Evolutionary conservation across 306 rosid genomes (phyloP), one percentile per base, ranked within the genome.

Genomic region (Cyamopsis tetragonoloba): DNA sequence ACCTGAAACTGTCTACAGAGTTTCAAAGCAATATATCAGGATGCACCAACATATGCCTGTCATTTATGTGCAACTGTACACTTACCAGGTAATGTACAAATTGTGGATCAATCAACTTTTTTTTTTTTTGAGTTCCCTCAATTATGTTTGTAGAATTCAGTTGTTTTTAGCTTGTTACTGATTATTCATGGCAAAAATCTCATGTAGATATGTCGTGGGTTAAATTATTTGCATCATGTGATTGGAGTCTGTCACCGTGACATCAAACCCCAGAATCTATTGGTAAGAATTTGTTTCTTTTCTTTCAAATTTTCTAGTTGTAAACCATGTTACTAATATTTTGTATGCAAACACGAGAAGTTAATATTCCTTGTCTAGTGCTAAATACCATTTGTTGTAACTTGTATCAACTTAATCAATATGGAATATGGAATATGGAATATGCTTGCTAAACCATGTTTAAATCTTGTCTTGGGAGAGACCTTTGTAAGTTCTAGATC

Each of bases 211-310:
- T 92, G 96, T 1, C 98, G 96, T 14, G 96, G 89, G 1, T 75
- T 92, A 58, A 92, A 87, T 79, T 92, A 92, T 77, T 23, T 92
- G 68, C 98, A 92, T 74, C 79, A 83, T n/a, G 98, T 89, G 24
- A 69, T 92, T 41, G 95, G 95, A 43, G 95, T 89, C 61, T 86
- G 93, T 70, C 98, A 92, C 67, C 96, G 98, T 56, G 98, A 92
- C 84, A 84, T 92, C 75, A 92, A 92, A 79, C 96, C 98, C 35
- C 98, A 92, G 68, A 92, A 92, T 82, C 75, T 92, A n/a, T 83
- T 92, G 96, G 98, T 89, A 84, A 66, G 85, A 26, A 30, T 46
- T 39, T 15, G 3, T 11, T 61, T 64, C 7, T 56, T 9, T 4
- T 12, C 46, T 4, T 44, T 51, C 7, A 53, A 54, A 5, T 46